Evolutionary conservation across 306 rosid species (phyloP), one percentile per base, ranked within the genome.

Genomic region (Corylus avellana): DNA sequence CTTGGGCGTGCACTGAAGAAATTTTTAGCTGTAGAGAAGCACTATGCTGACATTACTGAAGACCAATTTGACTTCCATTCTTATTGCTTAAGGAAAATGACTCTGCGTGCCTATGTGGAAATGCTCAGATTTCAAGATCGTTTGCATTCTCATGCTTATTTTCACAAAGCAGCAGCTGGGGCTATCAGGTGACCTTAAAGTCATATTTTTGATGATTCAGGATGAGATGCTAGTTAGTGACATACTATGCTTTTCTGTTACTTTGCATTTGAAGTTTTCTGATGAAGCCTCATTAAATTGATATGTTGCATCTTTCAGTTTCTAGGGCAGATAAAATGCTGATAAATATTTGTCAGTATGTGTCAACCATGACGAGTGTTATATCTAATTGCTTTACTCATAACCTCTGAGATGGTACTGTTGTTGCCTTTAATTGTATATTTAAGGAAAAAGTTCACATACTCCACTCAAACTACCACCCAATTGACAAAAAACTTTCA

Each of bases 41-140:
- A 95, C 84, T 89, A 95, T 88, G 94, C 93, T 18, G 99, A 96
- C 86, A 96, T 96, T 68, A 93, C 92, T 12, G 99, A 96, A 86
- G 99, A 96, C 72, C 99, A 96, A 85, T 96, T 96, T 87, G 99
- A 96, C 84, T 96, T 96, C 79, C 99, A 96, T 88, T 90, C 99
- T 74, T 96, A 96, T 83, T 96, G 99, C 91, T 86, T 96, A 75
- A 89, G 99, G 86, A 96, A 96, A 87, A 96, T 96, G 99, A 93
- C 99, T 20, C 81, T 96, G 76, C 96, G 99, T n/a, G 84, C 94
- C 59, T 96, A 96, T 58, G 94, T 93, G 72, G 94, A 96, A 88
- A 96, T 96, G 99, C 99, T 96, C 76, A 92, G 84, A 88, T 96
- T 96, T 78, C 99, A 96, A 89, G 99, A 96, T 69, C 92, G 93